These are phyloP conservation scores for Blepharisma undulans DNA, from an alignment of 169 alveolate species.

Conservation along the genomic window DNA sequence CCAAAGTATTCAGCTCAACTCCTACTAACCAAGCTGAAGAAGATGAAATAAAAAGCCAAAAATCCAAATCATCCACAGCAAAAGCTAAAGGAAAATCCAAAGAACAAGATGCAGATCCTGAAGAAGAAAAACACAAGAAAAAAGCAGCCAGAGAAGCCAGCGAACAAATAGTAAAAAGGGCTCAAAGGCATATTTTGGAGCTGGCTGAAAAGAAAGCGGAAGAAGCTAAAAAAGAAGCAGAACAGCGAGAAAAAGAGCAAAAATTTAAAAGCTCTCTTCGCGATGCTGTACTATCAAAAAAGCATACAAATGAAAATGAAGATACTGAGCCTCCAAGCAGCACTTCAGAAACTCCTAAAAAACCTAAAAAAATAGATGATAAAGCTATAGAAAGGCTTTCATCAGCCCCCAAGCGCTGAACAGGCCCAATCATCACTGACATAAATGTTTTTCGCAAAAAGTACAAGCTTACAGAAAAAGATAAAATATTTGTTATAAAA, in stretches of 20 bases:
- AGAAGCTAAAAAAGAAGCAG: constrained; percentile 2
- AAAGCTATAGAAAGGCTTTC: constrained; percentile 24
- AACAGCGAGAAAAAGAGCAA: neutral
- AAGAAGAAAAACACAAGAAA: neutral
- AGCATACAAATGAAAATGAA: neutral
- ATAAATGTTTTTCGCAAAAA: constrained; percentile 12
- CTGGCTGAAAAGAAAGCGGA: neutral
- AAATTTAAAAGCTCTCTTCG: neutral
- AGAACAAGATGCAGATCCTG: neutral
- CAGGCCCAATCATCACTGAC: constrained; percentile 28
- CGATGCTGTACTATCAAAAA: neutral
- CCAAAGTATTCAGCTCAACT: neutral
- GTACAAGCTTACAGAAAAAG: constrained; percentile 3
- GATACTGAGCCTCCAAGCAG: neutral
- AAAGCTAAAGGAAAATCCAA: neutral
- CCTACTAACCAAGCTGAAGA: neutral
- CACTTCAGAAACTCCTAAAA: neutral
- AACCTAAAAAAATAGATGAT: constrained; percentile 7
- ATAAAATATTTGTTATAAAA: constrained; percentile 65
- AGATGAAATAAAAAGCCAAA: neutral
- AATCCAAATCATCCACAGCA: neutral
- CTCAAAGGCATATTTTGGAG: neutral
- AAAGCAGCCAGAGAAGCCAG: neutral
- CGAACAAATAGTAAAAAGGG: constrained; percentile 6
- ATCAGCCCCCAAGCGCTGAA: neutral